Base-by-base conservation (phyloP, 345 rosid species). In the Brassica juncea region DNA sequence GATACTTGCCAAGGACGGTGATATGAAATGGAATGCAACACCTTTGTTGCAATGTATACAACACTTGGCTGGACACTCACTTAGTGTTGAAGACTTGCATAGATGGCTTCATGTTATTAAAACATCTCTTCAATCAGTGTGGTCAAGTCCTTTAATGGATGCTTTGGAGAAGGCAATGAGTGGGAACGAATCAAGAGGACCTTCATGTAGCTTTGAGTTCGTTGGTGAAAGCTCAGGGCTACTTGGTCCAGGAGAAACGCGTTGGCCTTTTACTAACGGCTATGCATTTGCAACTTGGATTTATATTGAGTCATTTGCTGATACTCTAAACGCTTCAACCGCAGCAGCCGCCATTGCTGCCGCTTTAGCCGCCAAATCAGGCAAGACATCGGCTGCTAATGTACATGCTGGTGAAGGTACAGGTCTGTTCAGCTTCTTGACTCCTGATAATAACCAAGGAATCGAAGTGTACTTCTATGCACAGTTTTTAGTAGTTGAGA, bases 261-360 rank as follows among this genome's bases (percentile, higher is more conserved):
- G 97, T 66, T 95, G 99, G 98, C 99, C 99, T 30, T 95, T 95
- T 85, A 78, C 84, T 35, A 95, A 86, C 84, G 99, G 99, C 25
- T 95, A 91, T 81, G 93, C 94, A 55, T 95, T 95, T 83, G 94
- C 94, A n/a, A 91, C 99, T 19, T 95, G 99, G 99, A 91, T 95
- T 52, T 95, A 91, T 61, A 89, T 95, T 66, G 99, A 95, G 86
- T 95, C 99, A 39, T 95, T 95, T 87, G 93, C 99, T 61, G 99
- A 93, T 77, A 91, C 99, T 10, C 74, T 95, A 82, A 93, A 95
- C 76, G 85, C 96, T 68, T 97, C 98, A 62, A 89, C 99, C 63
- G 94, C 92, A n/a, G 97, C 97, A 1, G 95, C 94, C 32, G 98
- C 99, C 19, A 92, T 94, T 61, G 97, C 97, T 61, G 97, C 97